Conservation (phyloP, 2,329 filamentous ascomycete genomes). For the Pseudogymnoascus sp. region DNA sequence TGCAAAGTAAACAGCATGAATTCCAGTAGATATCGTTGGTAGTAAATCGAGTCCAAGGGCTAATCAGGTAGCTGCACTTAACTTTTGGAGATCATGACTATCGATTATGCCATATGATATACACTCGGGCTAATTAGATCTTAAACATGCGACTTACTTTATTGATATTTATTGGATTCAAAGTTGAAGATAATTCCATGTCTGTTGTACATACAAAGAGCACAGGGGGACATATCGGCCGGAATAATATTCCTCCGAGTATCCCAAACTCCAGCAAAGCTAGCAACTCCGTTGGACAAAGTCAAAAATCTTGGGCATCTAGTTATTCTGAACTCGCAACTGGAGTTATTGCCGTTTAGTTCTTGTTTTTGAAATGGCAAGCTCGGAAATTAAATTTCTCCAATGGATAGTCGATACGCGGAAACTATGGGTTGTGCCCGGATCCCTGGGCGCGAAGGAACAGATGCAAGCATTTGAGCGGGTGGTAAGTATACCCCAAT, state of each 20-base stretch:
- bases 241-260: neutral
- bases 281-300: neutral
- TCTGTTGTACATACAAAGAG: too few species aligned
- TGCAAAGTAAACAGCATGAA: neutral
- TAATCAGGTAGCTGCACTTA: neutral
- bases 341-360: neutral
- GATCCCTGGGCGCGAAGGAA: constrained; percentile 31
- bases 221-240: neutral
- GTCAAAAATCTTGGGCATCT: neutral
- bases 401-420: constrained; percentile 60
- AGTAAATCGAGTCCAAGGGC: neutral
- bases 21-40: neutral
- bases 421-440: constrained; percentile 44
- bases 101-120: neutral
- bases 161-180: neutral
- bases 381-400: constrained; percentile 33
- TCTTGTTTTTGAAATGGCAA: neutral
- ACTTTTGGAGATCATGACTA: neutral
- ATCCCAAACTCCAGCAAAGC: neutral
- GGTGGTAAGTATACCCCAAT: neutral
- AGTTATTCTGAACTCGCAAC: neutral
- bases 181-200: neutral
- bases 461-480: constrained; percentile 29
- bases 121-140: neutral
- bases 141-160: neutral